Conservation (phyloP, 225 moss, liverwort and hornwort genomes). For the Asterella californica region DNA sequence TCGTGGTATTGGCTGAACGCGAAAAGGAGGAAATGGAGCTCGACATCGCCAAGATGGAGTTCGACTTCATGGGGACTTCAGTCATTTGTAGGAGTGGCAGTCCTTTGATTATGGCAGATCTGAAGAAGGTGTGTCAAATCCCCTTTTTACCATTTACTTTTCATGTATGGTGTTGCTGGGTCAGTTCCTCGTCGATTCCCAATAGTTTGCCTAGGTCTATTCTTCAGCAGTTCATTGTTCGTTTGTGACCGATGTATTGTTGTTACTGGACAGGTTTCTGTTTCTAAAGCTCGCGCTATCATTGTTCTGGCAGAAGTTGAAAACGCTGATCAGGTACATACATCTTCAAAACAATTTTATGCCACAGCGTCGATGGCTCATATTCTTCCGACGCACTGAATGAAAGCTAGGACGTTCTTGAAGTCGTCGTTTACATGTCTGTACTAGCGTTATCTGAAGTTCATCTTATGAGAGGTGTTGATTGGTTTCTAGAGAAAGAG, state of each 20-base stretch:
- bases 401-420: neutral
- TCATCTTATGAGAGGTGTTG: neutral
- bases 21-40: slow-evolving; percentile 59
- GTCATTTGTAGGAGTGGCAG: slow-evolving; percentile 63
- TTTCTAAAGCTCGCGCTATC: slow-evolving; percentile 65
- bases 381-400: neutral
- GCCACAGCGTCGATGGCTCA: neutral
- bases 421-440: neutral
- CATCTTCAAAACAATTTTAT: no score
- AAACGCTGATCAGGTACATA: slow-evolving; percentile 60
- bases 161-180: neutral
- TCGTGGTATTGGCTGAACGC: slow-evolving; percentile 62
- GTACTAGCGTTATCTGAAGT: neutral
- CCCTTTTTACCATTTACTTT: no score
- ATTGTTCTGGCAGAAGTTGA: slow-evolving; percentile 68
- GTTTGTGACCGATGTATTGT: neutral
- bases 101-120: slow-evolving; percentile 46
- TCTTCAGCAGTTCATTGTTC: neutral
- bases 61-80: slow-evolving; percentile 63
- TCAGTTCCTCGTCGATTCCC: neutral
- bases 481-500: neutral
- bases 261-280: slow-evolving; percentile 45
- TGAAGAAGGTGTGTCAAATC: slow-evolving; percentile 39
- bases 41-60: slow-evolving; percentile 48
- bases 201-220: neutral